Percentiles rank a stretch among this genome's conserved stretches.
Conservation (phyloP, 2,329 filamentous ascomycete species). For the Pseudogymnoascus sp. region DNA sequence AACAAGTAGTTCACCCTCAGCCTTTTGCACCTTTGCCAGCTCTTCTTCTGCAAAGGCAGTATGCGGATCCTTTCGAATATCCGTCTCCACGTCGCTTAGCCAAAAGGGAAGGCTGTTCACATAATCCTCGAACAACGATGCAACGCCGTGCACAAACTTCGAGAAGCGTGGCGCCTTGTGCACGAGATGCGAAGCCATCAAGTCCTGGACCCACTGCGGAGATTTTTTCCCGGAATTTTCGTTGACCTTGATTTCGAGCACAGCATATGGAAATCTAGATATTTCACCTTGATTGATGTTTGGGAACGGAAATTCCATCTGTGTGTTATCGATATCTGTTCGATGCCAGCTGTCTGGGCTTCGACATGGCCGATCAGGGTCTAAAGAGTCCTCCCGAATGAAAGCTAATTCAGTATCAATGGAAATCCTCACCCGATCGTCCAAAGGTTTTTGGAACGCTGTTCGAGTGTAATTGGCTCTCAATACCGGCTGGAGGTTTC, state of each 20-base stretch:
- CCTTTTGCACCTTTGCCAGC: slow-evolving; percentile 68
- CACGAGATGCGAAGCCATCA: slow-evolving; percentile 88
- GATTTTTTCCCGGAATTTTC: slow-evolving; percentile 57
- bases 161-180: slow-evolving; percentile 86
- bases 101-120: slow-evolving; percentile 96
- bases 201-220: slow-evolving; percentile 78
- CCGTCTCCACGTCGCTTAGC: slow-evolving; percentile 82
- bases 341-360: slow-evolving; percentile 87
- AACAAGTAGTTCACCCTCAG: slow-evolving; percentile 80
- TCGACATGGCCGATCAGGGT: slow-evolving; percentile 76
- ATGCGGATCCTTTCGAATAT: slow-evolving; percentile 90
- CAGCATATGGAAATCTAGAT: slow-evolving; percentile 78
- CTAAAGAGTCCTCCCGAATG: slow-evolving; percentile 70
- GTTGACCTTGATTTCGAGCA: slow-evolving; percentile 87
- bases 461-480: slow-evolving; percentile 90
- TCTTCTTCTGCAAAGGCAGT: slow-evolving; percentile 87
- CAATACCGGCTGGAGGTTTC: slow-evolving; percentile 73
- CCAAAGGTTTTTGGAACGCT: slow-evolving; percentile 91
- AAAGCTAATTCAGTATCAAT: slow-evolving; percentile 89
- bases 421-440: slow-evolving; percentile 82
- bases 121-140: slow-evolving; percentile 86
- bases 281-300: slow-evolving; percentile 86
- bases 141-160: slow-evolving; percentile 92
- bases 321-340: slow-evolving; percentile 72
- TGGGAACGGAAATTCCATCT: slow-evolving; percentile 80